A percentile compares a stretch with the other conserved stretches of the same genome.
Evolutionary conservation across 2,329 filamentous ascomycete genomes (phyloP).

Genomic region (Phialocephala subalpina): DNA sequence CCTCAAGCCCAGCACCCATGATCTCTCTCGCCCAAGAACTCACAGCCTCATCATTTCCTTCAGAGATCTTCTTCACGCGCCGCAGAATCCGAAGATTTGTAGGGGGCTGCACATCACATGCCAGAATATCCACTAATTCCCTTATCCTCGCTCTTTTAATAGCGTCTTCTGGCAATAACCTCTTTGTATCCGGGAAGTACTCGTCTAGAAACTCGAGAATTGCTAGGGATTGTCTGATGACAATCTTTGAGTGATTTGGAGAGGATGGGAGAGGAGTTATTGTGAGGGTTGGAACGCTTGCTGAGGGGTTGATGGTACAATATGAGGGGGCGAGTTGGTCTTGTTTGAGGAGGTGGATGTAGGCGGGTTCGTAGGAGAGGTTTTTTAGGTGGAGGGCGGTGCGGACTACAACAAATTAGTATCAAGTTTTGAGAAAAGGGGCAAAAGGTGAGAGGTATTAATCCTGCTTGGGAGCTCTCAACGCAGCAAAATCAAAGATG

Average conservation of each 20-base stretch:
- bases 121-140: slow-evolving; percentile 61
- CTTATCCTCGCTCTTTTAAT: slow-evolving; percentile 58
- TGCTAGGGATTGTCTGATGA: slow-evolving; percentile 64
- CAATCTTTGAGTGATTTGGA: slow-evolving; percentile 43
- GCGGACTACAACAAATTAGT: too few species aligned
- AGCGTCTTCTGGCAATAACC: slow-evolving; percentile 57
- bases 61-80: slow-evolving; percentile 54
- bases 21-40: slow-evolving; percentile 60
- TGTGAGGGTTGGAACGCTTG: slow-evolving; percentile 62
- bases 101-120: slow-evolving; percentile 65
- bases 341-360: slow-evolving; percentile 61
- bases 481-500: too few species aligned
- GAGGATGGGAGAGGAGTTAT: slow-evolving; percentile 35
- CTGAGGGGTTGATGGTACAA: slow-evolving; percentile 58
- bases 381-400: slow-evolving; percentile 65
- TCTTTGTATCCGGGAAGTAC: slow-evolving; percentile 48
- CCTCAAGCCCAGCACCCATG: slow-evolving; percentile 60
- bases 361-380: slow-evolving; percentile 55
- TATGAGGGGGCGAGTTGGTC: slow-evolving; percentile 59
- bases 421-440: too few species aligned
- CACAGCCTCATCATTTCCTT: slow-evolving; percentile 41
- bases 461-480: too few species aligned
- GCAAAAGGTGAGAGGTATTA: too few species aligned
- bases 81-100: slow-evolving; percentile 64
- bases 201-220: slow-evolving; percentile 71